Base-by-base conservation (phyloP, 345 rosid species). In the Salix koriyanagi region DNA sequence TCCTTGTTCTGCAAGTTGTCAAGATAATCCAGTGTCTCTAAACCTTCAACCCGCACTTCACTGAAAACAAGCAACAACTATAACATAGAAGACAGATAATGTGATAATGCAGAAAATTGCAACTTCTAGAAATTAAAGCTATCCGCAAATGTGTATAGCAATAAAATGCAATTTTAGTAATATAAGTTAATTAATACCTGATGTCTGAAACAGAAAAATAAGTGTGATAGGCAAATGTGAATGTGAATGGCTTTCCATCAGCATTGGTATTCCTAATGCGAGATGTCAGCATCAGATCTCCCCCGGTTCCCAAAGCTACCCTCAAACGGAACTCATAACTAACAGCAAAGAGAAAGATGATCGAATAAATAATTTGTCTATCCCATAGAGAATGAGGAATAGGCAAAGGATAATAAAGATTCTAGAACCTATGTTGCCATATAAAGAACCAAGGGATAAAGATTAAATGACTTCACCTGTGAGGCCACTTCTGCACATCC, bases 191-290 rank as follows among this genome's bases (percentile, higher is more conserved):
- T 12, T 39, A 34, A 64, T 67, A 95, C 99, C 96, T 93, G 88
- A 93, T 89, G 80, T 95, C 98, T n/a, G 99, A 93, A 76, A 95
- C 96, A 73, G 90, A 88, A 82, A 95, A 91, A 83, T 95, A 95
- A 72, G 97, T 91, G 83, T 95, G 98, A 83, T 95, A 95, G 25
- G 99, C 97, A 84, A 93, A 95, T 50, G 99, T 91, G 87, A 93
- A 95, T 2, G 98, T 64, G 81, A 95, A 93, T 11, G 91, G 93
- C 84, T 90, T 95, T 73, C 94, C 94, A 86, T 95, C 97, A 81
- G 90, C 65, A 76, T 82, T 90, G 62, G 90, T 91, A 81, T 94
- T 92, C 78, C 98, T 89, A 72, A 95, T 79, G 28, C 99, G 97
- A 79, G 98, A 93, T 67, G 91, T 93, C 88, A 95, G 74, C 80